Evolutionary conservation across 129 eudicot genomes (phyloP).

Genomic region (Flaveria brownii): DNA sequence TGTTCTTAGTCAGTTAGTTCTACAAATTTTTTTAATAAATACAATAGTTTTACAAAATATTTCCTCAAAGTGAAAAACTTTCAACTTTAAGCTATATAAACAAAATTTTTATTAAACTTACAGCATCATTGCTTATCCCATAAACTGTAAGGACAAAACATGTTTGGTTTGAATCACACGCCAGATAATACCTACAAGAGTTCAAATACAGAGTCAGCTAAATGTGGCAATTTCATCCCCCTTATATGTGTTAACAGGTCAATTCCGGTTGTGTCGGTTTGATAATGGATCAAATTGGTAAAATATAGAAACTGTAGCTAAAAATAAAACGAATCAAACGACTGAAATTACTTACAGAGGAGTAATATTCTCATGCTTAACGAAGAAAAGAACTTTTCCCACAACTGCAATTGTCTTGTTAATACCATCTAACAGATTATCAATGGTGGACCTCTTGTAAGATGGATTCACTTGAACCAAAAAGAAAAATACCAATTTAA

Average conservation of each 20-base stretch:
- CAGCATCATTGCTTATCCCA: conserved; percentile 61
- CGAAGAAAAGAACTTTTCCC: conserved; percentile 68
- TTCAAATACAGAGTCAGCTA: conserved; percentile 17
- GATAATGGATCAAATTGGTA: neutral
- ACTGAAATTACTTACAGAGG: conserved; percentile 64
- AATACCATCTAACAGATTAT: conserved; percentile 63
- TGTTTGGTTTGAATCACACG: conserved; percentile 71
- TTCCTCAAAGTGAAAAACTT: conserved; percentile 13
- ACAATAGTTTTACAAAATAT: neutral
- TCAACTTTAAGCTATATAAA: conserved; percentile 1
- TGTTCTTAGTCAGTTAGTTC: no score
- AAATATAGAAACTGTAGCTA: neutral
- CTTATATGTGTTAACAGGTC: neutral
- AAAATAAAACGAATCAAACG: neutral
- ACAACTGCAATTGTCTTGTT: conserved; percentile 67
- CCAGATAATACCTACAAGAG: conserved; percentile 73
- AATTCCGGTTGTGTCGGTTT: neutral
- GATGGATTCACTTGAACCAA: conserved; percentile 56
- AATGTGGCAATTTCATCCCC: neutral
- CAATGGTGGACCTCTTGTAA: conserved; percentile 55
- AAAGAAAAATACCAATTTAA: conserved; percentile 20
- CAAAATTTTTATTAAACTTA: conserved; percentile 29
- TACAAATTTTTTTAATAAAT: no score
- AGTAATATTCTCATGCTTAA: conserved; percentile 64
- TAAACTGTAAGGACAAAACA: conserved; percentile 79